phyloP scores from a whole-genome alignment of 441 rosid genomes.

The Isatis lusitanica region DNA sequence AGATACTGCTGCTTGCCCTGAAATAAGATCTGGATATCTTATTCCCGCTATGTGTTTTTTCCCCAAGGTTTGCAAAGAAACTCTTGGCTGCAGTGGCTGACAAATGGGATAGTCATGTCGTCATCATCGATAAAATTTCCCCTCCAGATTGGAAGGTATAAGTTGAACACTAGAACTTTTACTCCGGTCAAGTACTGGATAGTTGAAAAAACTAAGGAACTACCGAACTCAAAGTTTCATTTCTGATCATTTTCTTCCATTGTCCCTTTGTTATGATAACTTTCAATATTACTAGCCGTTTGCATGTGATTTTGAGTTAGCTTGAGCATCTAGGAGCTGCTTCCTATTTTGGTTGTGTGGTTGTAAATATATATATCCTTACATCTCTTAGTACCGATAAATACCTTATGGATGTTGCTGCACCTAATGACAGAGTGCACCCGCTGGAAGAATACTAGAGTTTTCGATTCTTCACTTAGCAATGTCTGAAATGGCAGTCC shows the following conservation, averaged over 20 bases:
- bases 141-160: conserved; percentile 88
- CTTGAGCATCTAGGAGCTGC: conserved; percentile 2
- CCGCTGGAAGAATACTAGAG: conserved; percentile 85
- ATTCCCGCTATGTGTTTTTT: conserved; percentile 22
- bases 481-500: conserved; percentile 84
- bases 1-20: neutral
- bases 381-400: neutral
- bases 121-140: conserved; percentile 63
- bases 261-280: neutral
- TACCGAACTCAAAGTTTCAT: conserved; percentile 4
- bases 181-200: neutral
- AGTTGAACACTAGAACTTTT: neutral
- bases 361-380: neutral
- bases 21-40: neutral
- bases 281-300: neutral
- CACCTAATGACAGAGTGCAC: conserved; percentile 55
- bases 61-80: conserved; percentile 79
- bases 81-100: conserved; percentile 82
- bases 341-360: neutral
- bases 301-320: conserved; percentile 3
- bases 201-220: neutral
- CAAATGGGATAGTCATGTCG: conserved; percentile 79
- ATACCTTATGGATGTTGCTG: conserved; percentile 13
- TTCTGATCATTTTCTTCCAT: neutral
- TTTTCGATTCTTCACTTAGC: conserved; percentile 87